phyloP scores from a whole-genome alignment of 768 basidiomycete genomes.

The Agrocybe praecox region DNA sequence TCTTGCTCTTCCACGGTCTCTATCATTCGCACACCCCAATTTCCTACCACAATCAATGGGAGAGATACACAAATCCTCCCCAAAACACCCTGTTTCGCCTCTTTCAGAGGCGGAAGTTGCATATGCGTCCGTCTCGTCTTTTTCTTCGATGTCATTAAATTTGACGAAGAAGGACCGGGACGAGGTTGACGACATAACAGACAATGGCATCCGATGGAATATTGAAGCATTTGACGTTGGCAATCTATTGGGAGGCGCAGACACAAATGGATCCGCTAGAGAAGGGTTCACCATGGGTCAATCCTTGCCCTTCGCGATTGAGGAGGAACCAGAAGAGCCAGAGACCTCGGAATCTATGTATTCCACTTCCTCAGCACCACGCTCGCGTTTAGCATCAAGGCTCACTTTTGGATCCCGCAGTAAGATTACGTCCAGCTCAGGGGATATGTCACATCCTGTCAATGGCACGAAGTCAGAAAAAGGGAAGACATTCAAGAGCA shows the following conservation, averaged over 20 bases:
- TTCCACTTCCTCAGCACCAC: neutral
- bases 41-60: too few species aligned
- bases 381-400: neutral
- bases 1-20: neutral
- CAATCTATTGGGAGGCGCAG: neutral
- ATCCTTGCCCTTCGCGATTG: conserved; percentile 4
- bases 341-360: conserved; percentile 5
- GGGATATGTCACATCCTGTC: too few species aligned
- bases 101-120: too few species aligned
- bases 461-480: neutral
- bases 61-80: too few species aligned
- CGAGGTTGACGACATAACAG: too few species aligned
- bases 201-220: neutral
- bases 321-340: conserved; percentile 4
- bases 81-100: too few species aligned
- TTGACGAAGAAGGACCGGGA: too few species aligned
- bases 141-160: too few species aligned
- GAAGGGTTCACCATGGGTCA: conserved; percentile 3
- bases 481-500: neutral
- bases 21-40: neutral
- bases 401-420: neutral
- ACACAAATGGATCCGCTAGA: neutral
- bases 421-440: neutral
- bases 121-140: too few species aligned
- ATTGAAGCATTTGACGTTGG: neutral